phyloP scores from a whole-genome alignment of 2,329 filamentous ascomycete genomes.

The Tympanopsis confertula region DNA sequence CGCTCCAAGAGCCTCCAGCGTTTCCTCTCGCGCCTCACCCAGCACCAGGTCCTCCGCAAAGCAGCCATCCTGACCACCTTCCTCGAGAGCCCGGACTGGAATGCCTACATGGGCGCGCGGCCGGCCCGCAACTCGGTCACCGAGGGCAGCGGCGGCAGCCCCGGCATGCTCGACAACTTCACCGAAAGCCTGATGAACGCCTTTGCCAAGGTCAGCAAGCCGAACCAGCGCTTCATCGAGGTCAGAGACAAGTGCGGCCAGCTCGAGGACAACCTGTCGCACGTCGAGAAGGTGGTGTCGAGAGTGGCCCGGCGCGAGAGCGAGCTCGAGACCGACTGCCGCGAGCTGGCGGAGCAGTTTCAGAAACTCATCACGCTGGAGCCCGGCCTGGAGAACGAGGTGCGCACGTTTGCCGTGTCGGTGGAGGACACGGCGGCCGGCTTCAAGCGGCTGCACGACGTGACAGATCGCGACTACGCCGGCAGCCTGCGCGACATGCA shows the following conservation, averaged over 20 bases:
- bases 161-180: conserved; percentile 84
- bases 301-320: conserved; percentile 77
- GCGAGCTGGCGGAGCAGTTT: conserved; percentile 85
- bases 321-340: conserved; percentile 78
- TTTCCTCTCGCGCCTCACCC: conserved; percentile 73
- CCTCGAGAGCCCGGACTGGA: conserved; percentile 90
- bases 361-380: conserved; percentile 85
- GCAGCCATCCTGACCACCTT: conserved; percentile 77
- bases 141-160: conserved; percentile 23
- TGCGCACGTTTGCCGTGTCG: conserved; percentile 77
- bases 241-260: conserved; percentile 88
- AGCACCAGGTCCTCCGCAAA: conserved; percentile 80
- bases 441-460: conserved; percentile 70
- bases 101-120: conserved; percentile 80
- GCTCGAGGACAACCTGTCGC: conserved; percentile 80
- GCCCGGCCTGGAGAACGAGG: conserved; percentile 68
- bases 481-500: conserved; percentile 92
- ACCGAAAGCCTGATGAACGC: conserved; percentile 95
- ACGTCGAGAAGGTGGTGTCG: conserved; percentile 88
- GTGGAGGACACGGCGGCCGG: conserved; percentile 74
- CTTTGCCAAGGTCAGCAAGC: conserved; percentile 91
- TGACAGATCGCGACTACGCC: conserved; percentile 92
- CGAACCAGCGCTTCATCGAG: conserved; percentile 87
- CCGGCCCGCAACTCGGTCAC: conserved; percentile 49
- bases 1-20: conserved; percentile 83